Conservation (phyloP, 352 stramenopile genomes). For the Stephanocyclus meneghinianus region DNA sequence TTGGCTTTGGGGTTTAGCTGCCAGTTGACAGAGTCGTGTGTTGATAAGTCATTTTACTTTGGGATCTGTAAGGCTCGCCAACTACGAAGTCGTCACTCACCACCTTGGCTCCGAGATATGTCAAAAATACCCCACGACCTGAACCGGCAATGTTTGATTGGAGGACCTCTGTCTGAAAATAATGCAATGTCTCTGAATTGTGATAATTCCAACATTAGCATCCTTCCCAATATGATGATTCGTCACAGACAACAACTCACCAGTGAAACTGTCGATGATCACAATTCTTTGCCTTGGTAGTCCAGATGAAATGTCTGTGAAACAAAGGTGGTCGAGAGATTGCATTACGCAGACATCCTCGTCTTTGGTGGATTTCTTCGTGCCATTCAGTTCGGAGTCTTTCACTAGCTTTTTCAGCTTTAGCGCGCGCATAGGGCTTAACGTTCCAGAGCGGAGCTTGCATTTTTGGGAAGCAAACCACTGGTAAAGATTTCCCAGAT, state of each 20-base stretch:
- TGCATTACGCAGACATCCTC: slow-evolving; percentile 25
- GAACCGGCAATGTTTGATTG: slow-evolving; percentile 59
- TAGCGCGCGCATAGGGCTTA: neutral
- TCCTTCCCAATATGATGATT: slow-evolving; percentile 1
- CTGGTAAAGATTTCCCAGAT: neutral
- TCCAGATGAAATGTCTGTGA: slow-evolving; percentile 16
- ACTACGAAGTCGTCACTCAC: neutral
- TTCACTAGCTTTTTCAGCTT: slow-evolving; percentile 9
- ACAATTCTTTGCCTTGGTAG: slow-evolving; percentile 37
- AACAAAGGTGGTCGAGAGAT: slow-evolving; percentile 42
- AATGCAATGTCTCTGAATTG: slow-evolving; percentile 59
- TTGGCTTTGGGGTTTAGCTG: slow-evolving; percentile 35
- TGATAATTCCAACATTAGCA: neutral
- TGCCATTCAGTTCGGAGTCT: neutral
- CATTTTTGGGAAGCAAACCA: slow-evolving; percentile 2
- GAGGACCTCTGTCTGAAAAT: slow-evolving; percentile 54
- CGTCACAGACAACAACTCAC: slow-evolving; percentile 15
- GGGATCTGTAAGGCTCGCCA: neutral
- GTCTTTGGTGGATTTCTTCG: neutral
- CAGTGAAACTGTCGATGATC: slow-evolving; percentile 31
- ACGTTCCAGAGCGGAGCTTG: neutral
- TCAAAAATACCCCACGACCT: slow-evolving; percentile 76
- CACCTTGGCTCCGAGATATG: slow-evolving; percentile 59
- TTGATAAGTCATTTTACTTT: neutral
- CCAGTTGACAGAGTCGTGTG: neutral